These are phyloP conservation scores for Dichotomopilus funicola DNA, from an alignment of 2,329 filamentous ascomycete species.

Conservation along the genomic window DNA sequence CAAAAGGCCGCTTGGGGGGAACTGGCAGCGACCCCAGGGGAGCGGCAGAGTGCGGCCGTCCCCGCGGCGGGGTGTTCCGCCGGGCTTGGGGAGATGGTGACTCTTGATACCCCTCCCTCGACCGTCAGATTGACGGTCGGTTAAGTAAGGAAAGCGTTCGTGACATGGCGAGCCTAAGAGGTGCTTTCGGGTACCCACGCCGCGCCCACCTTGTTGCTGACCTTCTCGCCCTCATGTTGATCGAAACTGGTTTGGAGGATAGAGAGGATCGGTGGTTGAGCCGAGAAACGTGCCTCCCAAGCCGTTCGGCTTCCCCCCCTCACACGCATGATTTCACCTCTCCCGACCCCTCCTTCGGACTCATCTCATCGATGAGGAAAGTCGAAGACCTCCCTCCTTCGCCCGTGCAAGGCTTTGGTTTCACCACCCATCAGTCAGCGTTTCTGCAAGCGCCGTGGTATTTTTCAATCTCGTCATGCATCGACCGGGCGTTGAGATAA, in stretches of 20 bases:
- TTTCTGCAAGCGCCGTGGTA: conserved; percentile 17
- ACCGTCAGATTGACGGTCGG: no score
- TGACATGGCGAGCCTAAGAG: no score
- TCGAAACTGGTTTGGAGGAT: no score
- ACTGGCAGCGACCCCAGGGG: no score
- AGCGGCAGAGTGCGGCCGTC: no score
- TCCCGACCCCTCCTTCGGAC: conserved; percentile 13
- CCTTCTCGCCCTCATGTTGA: no score
- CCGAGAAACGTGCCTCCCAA: no score
- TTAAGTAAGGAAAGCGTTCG: no score
- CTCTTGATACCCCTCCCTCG: background rate
- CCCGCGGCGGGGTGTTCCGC: background rate
- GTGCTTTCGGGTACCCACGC: no score
- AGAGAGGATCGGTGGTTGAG: no score
- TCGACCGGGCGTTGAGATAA: conserved; percentile 14
- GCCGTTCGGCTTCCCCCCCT: conserved; percentile 1
- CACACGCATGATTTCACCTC: conserved; percentile 18
- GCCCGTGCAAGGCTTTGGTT: conserved; percentile 7
- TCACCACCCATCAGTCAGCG: conserved; percentile 2
- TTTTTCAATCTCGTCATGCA: conserved; percentile 17
- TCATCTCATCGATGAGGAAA: conserved; percentile 14
- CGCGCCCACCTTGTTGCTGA: no score
- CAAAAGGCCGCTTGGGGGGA: background rate
- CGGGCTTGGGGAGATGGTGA: background rate
- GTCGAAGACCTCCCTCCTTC: background rate